phyloP scores from a whole-genome alignment of 2,329 filamentous ascomycete species.

The Ascochyta fabae region DNA sequence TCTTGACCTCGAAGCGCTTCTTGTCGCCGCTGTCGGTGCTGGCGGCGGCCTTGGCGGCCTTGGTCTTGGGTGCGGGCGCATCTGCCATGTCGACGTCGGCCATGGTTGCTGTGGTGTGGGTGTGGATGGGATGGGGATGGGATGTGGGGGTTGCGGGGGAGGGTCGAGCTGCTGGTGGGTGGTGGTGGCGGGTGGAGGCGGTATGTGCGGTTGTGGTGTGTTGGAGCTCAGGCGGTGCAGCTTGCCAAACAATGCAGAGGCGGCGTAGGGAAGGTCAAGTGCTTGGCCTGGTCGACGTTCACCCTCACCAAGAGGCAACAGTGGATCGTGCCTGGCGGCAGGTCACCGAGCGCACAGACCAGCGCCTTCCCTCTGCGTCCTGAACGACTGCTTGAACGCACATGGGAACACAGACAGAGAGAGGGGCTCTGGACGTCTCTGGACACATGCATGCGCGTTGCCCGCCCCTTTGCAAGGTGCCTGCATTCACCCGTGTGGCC shows the following conservation, averaged over 20 bases:
- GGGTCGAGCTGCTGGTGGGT: background rate
- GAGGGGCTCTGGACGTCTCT: background rate
- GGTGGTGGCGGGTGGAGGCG: conserved; percentile 1
- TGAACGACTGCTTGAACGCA: background rate
- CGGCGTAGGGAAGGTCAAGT: background rate
- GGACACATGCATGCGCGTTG: background rate
- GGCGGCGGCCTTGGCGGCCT: conserved; percentile 58
- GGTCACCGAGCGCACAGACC: conserved; percentile 9
- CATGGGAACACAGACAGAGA: background rate
- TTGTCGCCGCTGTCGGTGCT: conserved; percentile 68
- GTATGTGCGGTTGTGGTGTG: background rate
- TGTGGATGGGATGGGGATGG: conserved; percentile 24
- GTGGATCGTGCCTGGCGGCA: conserved; percentile 12
- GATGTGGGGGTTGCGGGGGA: conserved; percentile 28
- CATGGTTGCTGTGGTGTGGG: conserved; percentile 62
- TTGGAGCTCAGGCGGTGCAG: background rate
- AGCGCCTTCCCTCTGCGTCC: conserved; percentile 9
- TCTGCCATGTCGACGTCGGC: conserved; percentile 98
- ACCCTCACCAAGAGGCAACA: conserved; percentile 12
- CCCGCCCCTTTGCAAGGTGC: background rate
- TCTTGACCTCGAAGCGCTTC: conserved; percentile 99
- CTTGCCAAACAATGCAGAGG: conserved; percentile 12
- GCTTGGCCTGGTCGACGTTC: conserved; percentile 5
- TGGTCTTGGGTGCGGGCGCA: conserved; percentile 65
- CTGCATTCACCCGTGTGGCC: background rate